Percentiles rank a stretch among this genome's conserved stretches.
These are phyloP conservation scores for Nitzschia sp. DNA, from an alignment of 108 stramenopile genomes.

Conservation along the genomic window DNA sequence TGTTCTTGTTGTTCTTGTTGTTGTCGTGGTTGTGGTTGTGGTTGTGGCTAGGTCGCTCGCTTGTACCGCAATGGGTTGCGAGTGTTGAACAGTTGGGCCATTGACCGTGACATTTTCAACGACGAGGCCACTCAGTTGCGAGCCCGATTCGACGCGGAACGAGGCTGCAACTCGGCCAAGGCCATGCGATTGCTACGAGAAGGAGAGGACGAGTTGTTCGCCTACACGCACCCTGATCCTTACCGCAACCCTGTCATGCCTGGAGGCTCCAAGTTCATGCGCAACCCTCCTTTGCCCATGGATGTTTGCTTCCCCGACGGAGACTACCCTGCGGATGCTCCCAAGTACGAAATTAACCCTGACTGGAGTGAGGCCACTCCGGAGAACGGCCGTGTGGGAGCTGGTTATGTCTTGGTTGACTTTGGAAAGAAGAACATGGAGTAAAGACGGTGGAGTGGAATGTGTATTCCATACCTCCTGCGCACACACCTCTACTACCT, in stretches of 20 bases:
- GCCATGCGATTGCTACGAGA: conserved; percentile 73
- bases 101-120: conserved; percentile 87
- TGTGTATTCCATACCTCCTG: too few relatives aligned
- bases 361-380: conserved; percentile 81
- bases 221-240: conserved; percentile 85
- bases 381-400: conserved; percentile 71
- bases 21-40: too few relatives aligned
- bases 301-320: conserved; percentile 93
- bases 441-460: conserved; percentile 34
- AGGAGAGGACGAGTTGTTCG: conserved; percentile 74
- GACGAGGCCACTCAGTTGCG: conserved; percentile 81
- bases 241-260: conserved; percentile 95
- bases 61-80: conserved; percentile 81
- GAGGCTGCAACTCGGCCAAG: conserved; percentile 61
- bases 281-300: conserved; percentile 92
- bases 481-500: too few relatives aligned
- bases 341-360: conserved; percentile 75
- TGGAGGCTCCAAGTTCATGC: conserved; percentile 96
- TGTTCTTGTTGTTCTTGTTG: neutral
- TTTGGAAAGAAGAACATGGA: conserved; percentile 93
- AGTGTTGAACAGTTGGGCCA: conserved; percentile 78
- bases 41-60: conserved; percentile 61
- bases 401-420: conserved; percentile 83
- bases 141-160: conserved; percentile 77
- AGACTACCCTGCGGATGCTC: conserved; percentile 79